These are phyloP conservation scores for Neonectria magnoliae DNA, from an alignment of 2,329 filamentous ascomycete genomes.

Conservation along the genomic window DNA sequence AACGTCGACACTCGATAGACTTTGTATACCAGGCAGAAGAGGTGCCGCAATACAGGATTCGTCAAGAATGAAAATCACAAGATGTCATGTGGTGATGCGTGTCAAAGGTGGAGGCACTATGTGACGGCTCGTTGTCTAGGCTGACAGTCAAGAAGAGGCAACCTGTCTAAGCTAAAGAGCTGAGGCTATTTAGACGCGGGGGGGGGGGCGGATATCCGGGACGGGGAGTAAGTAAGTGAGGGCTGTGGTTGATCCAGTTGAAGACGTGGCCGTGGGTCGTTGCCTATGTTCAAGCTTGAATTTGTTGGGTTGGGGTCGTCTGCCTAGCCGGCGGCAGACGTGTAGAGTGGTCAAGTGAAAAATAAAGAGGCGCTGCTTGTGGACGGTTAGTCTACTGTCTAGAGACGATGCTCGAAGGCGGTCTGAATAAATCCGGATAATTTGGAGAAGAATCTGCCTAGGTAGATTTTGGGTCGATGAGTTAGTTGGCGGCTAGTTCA, in stretches of 20 bases:
- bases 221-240: background rate
- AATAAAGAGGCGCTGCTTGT: background rate
- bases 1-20: constrained; percentile 31
- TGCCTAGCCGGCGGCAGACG: background rate
- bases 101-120: background rate
- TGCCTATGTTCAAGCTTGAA: background rate
- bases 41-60: constrained; percentile 18
- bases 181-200: background rate
- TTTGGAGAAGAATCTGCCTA: background rate
- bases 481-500: background rate
- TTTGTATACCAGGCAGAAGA: constrained; percentile 33
- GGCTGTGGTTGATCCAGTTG: background rate
- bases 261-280: background rate
- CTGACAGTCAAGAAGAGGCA: background rate
- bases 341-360: background rate
- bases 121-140: background rate
- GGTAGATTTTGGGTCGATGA: background rate
- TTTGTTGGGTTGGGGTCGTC: background rate
- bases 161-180: background rate
- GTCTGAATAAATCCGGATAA: background rate
- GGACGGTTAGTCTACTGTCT: background rate
- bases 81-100: background rate
- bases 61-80: background rate
- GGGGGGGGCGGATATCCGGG: too few relatives aligned
- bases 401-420: background rate